Conservation (phyloP, 805 yeast species). For the Wickerhamomyces strasburgensis region DNA sequence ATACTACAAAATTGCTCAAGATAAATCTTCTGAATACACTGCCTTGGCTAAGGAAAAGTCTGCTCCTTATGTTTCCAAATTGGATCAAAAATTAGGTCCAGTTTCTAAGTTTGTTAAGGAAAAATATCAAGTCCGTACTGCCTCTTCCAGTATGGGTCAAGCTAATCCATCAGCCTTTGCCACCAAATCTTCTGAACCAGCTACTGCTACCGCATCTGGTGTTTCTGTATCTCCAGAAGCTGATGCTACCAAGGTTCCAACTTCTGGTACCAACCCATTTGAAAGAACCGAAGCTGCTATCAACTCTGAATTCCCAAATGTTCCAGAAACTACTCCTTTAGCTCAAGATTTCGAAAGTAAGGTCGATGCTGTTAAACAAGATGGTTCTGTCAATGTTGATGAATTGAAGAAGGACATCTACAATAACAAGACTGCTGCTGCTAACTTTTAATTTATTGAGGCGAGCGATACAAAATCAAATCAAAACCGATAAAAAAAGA, state of each 20-base stretch:
- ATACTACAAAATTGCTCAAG: conserved; percentile 41
- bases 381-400: conserved; percentile 25
- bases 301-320: conserved; percentile 29
- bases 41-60: conserved; percentile 50
- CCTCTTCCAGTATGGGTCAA: conserved; percentile 56
- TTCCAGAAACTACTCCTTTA: conserved; percentile 27
- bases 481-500: neutral
- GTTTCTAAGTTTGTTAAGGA: conserved; percentile 54
- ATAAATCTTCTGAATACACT: conserved; percentile 41
- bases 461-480: neutral
- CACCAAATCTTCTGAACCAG: conserved; percentile 8
- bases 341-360: conserved; percentile 15
- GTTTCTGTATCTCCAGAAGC: conserved; percentile 9
- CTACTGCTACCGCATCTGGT: conserved; percentile 18
- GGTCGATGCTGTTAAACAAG: conserved; percentile 9
- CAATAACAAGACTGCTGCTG: conserved; percentile 26
- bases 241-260: conserved; percentile 4
- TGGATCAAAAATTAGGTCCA: conserved; percentile 61
- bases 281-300: conserved; percentile 3
- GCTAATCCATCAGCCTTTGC: conserved; percentile 12
- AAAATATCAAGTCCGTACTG: conserved; percentile 56
- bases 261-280: conserved; percentile 1
- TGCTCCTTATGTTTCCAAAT: conserved; percentile 53
- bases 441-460: conserved; percentile 11
- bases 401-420: conserved; percentile 30